Percentiles rank a stretch among this genome's conserved stretches.
Conservation (phyloP, 1,139 yeast species). For the Saccharomycopsis hybrid region DNA sequence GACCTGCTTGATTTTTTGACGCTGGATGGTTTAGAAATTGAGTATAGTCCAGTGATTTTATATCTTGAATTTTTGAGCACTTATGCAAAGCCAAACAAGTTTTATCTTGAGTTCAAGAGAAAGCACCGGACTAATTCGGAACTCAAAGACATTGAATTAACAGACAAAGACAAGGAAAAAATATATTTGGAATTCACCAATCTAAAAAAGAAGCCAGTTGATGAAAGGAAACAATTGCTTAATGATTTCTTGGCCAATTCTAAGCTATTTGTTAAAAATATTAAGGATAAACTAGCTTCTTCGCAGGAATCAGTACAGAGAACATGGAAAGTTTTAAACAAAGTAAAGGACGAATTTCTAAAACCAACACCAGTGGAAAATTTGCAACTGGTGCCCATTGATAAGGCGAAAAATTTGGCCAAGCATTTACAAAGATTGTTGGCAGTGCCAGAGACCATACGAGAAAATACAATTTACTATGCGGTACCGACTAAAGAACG, state of each 20-base stretch:
- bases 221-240: slow-evolving; percentile 21
- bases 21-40: slow-evolving; percentile 8
- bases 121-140: slow-evolving; percentile 29
- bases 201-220: slow-evolving; percentile 20
- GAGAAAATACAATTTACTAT: slow-evolving; percentile 7
- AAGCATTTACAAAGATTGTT: slow-evolving; percentile 8
- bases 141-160: slow-evolving; percentile 28
- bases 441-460: slow-evolving; percentile 14
- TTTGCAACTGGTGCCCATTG: slow-evolving; percentile 3
- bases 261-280: slow-evolving; percentile 22
- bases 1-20: too few species aligned
- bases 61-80: slow-evolving; percentile 31
- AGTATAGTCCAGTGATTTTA: slow-evolving; percentile 3
- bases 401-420: slow-evolving; percentile 2
- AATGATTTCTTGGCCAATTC: slow-evolving; percentile 19
- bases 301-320: not conserved
- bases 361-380: not conserved
- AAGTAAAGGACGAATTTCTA: not conserved
- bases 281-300: not conserved
- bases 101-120: slow-evolving; percentile 43
- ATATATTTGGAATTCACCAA: slow-evolving; percentile 32
- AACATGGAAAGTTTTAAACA: not conserved
- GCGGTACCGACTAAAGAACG: slow-evolving; percentile 20
- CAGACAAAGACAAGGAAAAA: slow-evolving; percentile 36
- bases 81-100: slow-evolving; percentile 29